Evolutionary conservation across 1,139 yeast genomes (phyloP), one percentile per base, ranked within the genome.

Genomic region (Pichia sp.): DNA sequence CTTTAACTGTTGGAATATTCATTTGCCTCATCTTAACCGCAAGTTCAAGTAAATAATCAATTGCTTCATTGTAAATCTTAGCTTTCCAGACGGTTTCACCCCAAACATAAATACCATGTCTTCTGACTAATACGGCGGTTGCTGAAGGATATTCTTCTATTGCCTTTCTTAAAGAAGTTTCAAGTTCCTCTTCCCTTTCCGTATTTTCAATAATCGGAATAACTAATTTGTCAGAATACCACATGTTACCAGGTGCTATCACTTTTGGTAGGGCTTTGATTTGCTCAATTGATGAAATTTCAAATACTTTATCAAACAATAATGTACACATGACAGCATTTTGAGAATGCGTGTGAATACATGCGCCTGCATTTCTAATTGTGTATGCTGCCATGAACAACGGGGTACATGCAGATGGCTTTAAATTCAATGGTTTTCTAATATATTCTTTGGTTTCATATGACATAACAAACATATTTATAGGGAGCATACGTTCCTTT

Each of bases 81-180:
- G 97, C 96, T 66, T 89, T 88, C 87, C 95, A 85, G 13, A 88
- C 87, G 25, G 77, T 80, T 58, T 85, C 89, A 24, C 97, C 97
- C 97, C 97, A 90, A 16, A 89, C 96, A 62, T 84, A 90, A 39
- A 90, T 83, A 0, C 98, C 98, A 61, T 90, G 98, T 62, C 96
- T 75, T 65, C 96, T 77, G 8, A 90, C 97, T 49, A 90, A 72
- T 1, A 90, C 90, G 0, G 97, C 97, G 8, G 89, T 77, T 3
- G 95, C 71, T 0, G 78, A 75, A 1, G 97, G 96, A 57, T 87
- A 84, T 20, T 76, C 70, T 25, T 60, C 67, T 49, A 89, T 77
- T 2, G 90, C 85, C 48, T 75, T 68, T 56, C 79, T 79, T 45
- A 90, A 70, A 23, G 80, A 71, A 30, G 76, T 85, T n/a, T 84